A percentile compares a stretch with the other conserved stretches of the same genome.
phyloP scores from a whole-genome alignment of 1,139 yeast species.

The Saccharomyces uvarum region DNA sequence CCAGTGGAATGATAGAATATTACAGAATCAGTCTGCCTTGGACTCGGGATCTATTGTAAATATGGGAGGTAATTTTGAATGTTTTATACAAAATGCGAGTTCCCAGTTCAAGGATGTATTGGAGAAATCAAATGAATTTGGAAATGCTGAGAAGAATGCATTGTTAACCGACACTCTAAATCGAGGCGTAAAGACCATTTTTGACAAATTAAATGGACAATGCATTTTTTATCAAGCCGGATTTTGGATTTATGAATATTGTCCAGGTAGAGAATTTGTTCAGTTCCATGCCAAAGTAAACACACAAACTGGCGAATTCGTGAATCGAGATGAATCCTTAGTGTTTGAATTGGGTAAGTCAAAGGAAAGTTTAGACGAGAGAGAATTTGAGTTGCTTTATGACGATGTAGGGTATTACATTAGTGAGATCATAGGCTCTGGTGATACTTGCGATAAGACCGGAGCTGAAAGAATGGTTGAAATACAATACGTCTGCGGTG shows the following conservation, averaged over 20 bases:
- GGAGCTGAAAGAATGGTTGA: conserved; percentile 54
- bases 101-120: conserved; percentile 4
- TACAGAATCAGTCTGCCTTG: conserved; percentile 11
- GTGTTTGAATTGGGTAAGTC: conserved; percentile 43
- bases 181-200: conserved; percentile 23
- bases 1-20: conserved; percentile 14
- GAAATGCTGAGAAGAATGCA: conserved; percentile 10
- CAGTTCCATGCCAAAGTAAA: conserved; percentile 43
- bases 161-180: conserved; percentile 13
- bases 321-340: conserved; percentile 17
- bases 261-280: conserved; percentile 47
- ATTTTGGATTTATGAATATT: conserved; percentile 60
- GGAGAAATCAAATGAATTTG: conserved; percentile 6
- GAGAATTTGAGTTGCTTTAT: conserved; percentile 23
- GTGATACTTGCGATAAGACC: conserved; percentile 70
- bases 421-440: conserved; percentile 49
- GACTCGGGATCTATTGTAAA: conserved; percentile 13
- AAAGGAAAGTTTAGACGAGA: conserved; percentile 17
- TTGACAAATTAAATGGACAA: conserved; percentile 25
- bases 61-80: conserved; percentile 18
- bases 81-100: conserved; percentile 18
- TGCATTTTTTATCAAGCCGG: conserved; percentile 38
- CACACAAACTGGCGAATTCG: conserved; percentile 17
- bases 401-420: conserved; percentile 39
- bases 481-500: conserved; percentile 60